Conservation (phyloP, 176 grass and related monocot genomes). For the Dendrocalamus sinicus region DNA sequence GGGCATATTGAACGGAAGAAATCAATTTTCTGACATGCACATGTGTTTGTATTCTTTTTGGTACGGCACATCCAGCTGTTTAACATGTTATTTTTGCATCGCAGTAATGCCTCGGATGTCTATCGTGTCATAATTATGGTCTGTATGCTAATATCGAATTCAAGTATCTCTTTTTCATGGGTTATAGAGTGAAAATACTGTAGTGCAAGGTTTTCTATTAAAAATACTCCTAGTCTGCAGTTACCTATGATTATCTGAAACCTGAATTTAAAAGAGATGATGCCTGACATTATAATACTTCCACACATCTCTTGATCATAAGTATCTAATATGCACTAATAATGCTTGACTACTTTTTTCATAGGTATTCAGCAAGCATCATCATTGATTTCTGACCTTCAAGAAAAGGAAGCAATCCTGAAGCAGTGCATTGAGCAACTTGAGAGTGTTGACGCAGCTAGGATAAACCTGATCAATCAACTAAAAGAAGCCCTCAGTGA, state of each 20-base stretch:
- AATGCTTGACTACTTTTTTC: conserved; percentile 35
- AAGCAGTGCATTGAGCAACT: conserved; percentile 72
- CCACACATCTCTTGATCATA: neutral
- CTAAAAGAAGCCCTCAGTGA: conserved; percentile 77
- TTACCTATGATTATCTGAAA: conserved; percentile 18
- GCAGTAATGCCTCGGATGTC: neutral
- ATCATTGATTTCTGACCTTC: conserved; percentile 61
- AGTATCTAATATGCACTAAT: neutral
- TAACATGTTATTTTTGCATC: conserved; percentile 24
- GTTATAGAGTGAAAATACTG: neutral
- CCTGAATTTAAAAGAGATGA: neutral
- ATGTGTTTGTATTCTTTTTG: neutral
- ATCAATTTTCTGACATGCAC: neutral
- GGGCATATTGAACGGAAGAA: conserved; percentile 7
- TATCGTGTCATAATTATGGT: neutral
- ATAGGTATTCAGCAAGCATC: conserved; percentile 75
- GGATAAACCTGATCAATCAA: conserved; percentile 66
- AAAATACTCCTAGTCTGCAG: neutral
- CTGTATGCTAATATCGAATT: neutral
- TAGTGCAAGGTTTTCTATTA: conserved; percentile 4
- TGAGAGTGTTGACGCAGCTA: conserved; percentile 52
- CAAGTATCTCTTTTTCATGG: neutral
- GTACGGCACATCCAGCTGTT: neutral
- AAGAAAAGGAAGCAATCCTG: conserved; percentile 69
- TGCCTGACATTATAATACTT: conserved; percentile 25